Conservation (phyloP, 352 stramenopile species). For the Phytophthora idaei region DNA sequence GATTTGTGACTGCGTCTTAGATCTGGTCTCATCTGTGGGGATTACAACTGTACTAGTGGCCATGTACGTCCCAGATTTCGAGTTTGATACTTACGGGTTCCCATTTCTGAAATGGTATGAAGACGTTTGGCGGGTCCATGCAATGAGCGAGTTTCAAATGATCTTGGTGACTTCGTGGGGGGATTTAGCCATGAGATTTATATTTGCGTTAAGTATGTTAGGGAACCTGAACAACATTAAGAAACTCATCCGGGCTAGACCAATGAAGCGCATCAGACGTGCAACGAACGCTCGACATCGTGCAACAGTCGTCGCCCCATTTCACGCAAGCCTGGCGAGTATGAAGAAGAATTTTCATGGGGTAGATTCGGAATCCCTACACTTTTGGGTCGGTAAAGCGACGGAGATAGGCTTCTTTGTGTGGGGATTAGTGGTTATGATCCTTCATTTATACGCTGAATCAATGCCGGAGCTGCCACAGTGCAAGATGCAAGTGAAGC, state of each 20-base stretch:
- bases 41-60: slow-evolving; percentile 34
- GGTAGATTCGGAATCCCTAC: not conserved
- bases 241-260: slow-evolving; percentile 25
- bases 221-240: slow-evolving; percentile 42
- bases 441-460: slow-evolving; percentile 32
- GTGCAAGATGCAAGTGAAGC: slow-evolving; percentile 42
- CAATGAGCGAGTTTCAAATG: slow-evolving; percentile 55
- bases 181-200: slow-evolving; percentile 28
- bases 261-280: not conserved
- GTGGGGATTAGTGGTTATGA: slow-evolving; percentile 38
- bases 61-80: slow-evolving; percentile 23
- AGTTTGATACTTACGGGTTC: slow-evolving; percentile 23
- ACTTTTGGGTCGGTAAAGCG: slow-evolving; percentile 20
- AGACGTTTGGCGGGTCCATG: slow-evolving; percentile 46
- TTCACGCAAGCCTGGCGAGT: slow-evolving; percentile 15
- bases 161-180: slow-evolving; percentile 40
- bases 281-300: slow-evolving; percentile 6
- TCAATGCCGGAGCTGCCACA: slow-evolving; percentile 10
- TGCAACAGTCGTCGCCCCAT: slow-evolving; percentile 25
- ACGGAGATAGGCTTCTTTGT: slow-evolving; percentile 30
- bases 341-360: slow-evolving; percentile 9
- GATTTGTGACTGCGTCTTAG: slow-evolving; percentile 42
- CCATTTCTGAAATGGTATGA: slow-evolving; percentile 46
- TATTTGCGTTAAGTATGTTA: slow-evolving; percentile 40
- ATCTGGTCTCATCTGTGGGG: slow-evolving; percentile 47